phyloP scores from a whole-genome alignment of 768 basidiomycete genomes.

The Tephrocybe sp. region DNA sequence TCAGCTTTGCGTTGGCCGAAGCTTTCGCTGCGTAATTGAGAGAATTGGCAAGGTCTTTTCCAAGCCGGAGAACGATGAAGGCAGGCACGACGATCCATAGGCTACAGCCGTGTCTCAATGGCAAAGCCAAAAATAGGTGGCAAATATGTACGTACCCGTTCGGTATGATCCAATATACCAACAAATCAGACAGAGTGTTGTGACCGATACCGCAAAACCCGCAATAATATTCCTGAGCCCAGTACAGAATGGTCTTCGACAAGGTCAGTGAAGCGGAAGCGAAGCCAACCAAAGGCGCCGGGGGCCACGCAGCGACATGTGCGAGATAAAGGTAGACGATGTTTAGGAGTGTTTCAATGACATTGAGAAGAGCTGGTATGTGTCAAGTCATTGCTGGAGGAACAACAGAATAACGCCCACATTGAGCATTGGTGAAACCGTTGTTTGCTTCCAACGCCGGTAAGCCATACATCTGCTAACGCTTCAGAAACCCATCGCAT shows the following conservation, averaged over 20 bases:
- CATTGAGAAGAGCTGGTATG: slow-evolving; percentile 66
- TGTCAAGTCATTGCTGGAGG: not conserved
- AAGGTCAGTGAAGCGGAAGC: slow-evolving; percentile 74
- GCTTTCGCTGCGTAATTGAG: slow-evolving; percentile 31
- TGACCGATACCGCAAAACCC: slow-evolving; percentile 74
- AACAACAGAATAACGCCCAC: slow-evolving; percentile 38
- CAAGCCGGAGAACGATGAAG: slow-evolving; percentile 58
- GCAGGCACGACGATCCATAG: slow-evolving; percentile 78
- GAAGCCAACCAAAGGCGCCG: slow-evolving; percentile 77
- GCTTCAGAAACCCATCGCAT: not conserved
- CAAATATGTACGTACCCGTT: slow-evolving; percentile 59
- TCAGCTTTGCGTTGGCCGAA: slow-evolving; percentile 20
- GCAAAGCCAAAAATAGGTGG: not conserved
- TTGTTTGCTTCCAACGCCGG: slow-evolving; percentile 60
- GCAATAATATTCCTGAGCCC: slow-evolving; percentile 78
- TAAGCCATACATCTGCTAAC: slow-evolving; percentile 67
- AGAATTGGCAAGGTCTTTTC: slow-evolving; percentile 56
- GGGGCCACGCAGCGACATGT: slow-evolving; percentile 58
- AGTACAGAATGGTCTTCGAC: slow-evolving; percentile 85
- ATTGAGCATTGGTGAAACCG: slow-evolving; percentile 87
- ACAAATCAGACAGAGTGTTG: slow-evolving; percentile 50
- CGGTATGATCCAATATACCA: slow-evolving; percentile 71
- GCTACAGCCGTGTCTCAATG: slow-evolving; percentile 31
- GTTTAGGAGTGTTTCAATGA: slow-evolving; percentile 79
- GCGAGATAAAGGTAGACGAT: slow-evolving; percentile 74